phyloP scores from a whole-genome alignment of 108 stramenopile genomes.

The Skeletonema potamos region DNA sequence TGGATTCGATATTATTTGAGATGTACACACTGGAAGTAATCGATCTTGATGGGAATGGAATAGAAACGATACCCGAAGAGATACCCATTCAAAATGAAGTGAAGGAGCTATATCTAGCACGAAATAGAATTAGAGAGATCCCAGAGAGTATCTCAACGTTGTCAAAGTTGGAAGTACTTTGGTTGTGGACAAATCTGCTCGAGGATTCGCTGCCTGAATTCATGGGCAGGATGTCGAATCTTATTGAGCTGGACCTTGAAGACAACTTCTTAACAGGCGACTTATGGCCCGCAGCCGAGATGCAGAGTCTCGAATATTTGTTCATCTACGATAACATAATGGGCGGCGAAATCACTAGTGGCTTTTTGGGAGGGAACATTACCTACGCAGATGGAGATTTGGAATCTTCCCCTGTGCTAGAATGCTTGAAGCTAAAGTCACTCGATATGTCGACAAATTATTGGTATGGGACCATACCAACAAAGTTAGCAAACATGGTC shows the following conservation, averaged over 20 bases:
- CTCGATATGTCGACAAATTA: conserved; percentile 10
- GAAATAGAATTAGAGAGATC: background rate
- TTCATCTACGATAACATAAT: conserved; percentile 2
- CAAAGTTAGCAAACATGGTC: background rate
- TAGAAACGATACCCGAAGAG: background rate
- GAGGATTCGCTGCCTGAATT: background rate
- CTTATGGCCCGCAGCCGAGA: background rate
- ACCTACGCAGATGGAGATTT: conserved; percentile 1
- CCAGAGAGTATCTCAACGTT: conserved; percentile 1
- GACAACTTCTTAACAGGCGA: conserved; percentile 2
- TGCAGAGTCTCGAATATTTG: background rate
- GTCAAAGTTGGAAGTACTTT: background rate
- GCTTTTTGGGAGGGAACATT: background rate
- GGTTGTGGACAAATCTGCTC: conserved; percentile 4
- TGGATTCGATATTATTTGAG: background rate
- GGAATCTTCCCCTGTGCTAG: background rate
- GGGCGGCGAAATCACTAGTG: background rate
- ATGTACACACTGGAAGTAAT: conserved; percentile 2
- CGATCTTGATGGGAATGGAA: conserved; percentile 3
- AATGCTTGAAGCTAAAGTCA: background rate
- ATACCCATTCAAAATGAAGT: background rate
- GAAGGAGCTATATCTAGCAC: conserved; percentile 3
- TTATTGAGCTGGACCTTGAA: conserved; percentile 4
- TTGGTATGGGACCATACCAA: background rate
- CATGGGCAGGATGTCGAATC: background rate